Base-by-base conservation (phyloP, 1,284 basidiomycete species). In the Golubevia pallescens region DNA sequence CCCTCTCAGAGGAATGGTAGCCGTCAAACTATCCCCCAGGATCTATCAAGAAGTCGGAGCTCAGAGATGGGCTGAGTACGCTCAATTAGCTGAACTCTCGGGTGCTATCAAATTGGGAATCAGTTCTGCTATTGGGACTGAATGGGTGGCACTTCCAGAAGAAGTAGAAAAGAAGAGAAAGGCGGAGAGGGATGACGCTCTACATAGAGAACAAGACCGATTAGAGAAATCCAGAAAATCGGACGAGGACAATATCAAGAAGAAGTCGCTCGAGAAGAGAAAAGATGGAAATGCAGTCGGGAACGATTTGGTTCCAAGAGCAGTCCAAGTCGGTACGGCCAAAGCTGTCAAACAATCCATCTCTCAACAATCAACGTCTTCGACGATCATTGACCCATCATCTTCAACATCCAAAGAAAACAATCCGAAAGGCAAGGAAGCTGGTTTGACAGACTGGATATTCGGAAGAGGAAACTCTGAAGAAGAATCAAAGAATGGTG, bases 21-120 rank as follows among this genome's bases (percentile, higher is more conserved):
- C 74, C 16, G 65, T 66, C 3, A 68, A 69, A 28, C 65, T 80
- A 4, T 62, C 69, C 1, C 10, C 42, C 8, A 23, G 67, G 42
- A 60, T 80, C 60, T 80, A 71, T 61, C 62, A 75, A 14, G 66
- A 68, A 6, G 76, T 75, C 3, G 76, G 74, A 21, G 78, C 78
- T 5, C 60, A 64, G 21, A 62, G 71, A 14, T 80, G 76, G 76
- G 68, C 68, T 4, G 78, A 80, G 19, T 80, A 74, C 55, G 71
- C 69, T 7, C 74, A 71, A 20, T 73, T 78, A 5, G 78, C 78
- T 2, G 72, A 75, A 58, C 76, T 77, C 3, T 74, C 76, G 1
- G 78, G 73, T 2, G 71, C 77, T 56, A 68, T 80, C 8, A 68
- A 55, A 10, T 70, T 80, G 13, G 78, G 78, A 13, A 64, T 65